Percentiles rank a stretch among this genome's conserved stretches.
Evolutionary conservation across 805 yeast species (phyloP).

Genomic region (Saccharomycopsis synnaedendra): DNA sequence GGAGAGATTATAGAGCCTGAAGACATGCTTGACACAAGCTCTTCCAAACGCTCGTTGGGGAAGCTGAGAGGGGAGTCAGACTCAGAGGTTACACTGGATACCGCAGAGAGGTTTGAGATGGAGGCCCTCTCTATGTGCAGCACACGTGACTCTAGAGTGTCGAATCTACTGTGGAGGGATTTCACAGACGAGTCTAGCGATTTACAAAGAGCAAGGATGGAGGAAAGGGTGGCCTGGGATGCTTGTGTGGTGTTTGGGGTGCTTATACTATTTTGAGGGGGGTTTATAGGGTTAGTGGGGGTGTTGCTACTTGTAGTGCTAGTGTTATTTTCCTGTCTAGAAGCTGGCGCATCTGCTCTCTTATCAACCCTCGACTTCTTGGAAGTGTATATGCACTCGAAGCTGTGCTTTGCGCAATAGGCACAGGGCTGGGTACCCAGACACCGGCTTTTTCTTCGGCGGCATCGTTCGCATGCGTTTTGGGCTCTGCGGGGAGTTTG

Average conservation of each 20-base stretch:
- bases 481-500: not conserved
- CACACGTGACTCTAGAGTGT: not conserved
- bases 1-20: constrained; percentile 1
- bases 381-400: constrained; percentile 11
- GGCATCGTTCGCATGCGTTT: constrained; percentile 15
- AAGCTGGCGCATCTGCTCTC: not conserved
- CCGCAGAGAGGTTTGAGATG: not conserved
- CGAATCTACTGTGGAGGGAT: not conserved
- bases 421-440: constrained; percentile 10
- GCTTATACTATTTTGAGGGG: too few relatives aligned
- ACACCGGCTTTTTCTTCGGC: constrained; percentile 14
- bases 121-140: not conserved
- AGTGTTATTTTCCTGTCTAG: not conserved
- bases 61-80: not conserved
- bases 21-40: constrained; percentile 2
- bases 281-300: too few relatives aligned
- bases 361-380: constrained; percentile 9
- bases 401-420: constrained; percentile 4
- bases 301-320: too few relatives aligned
- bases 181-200: not conserved
- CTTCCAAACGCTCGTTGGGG: constrained; percentile 1
- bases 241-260: not conserved
- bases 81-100: not conserved
- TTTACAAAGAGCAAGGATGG: not conserved
- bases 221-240: not conserved